Evolutionary conservation across 495 filamentous ascomycete species (phyloP).

Genomic region (Bacidia rubella): DNA sequence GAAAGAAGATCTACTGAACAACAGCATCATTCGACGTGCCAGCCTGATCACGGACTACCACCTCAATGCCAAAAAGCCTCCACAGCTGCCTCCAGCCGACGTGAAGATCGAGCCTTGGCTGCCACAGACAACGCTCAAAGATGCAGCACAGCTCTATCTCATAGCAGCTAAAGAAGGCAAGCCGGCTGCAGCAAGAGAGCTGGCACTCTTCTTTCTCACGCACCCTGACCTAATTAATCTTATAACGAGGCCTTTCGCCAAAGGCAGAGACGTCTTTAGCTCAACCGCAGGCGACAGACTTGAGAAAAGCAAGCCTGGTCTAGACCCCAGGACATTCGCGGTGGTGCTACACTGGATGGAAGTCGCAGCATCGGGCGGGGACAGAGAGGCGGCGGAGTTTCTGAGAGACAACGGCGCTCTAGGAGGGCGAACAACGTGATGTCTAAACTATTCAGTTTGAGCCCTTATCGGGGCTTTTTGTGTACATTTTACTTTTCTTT

Average conservation of each 20-base stretch:
- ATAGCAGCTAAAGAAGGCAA: constrained; percentile 92
- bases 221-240: constrained; percentile 79
- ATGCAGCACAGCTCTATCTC: constrained; percentile 84
- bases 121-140: constrained; percentile 52
- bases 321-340: constrained; percentile 86
- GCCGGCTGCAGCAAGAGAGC: constrained; percentile 81
- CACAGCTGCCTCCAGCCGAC: constrained; percentile 33
- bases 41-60: constrained; percentile 46
- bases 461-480: not conserved
- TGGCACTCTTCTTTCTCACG: constrained; percentile 88
- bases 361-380: constrained; percentile 70
- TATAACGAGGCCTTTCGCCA: constrained; percentile 70
- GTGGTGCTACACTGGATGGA: constrained; percentile 98
- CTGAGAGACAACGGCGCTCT: constrained; percentile 14
- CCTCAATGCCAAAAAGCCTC: constrained; percentile 21
- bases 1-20: constrained; percentile 78
- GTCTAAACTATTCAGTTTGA: not conserved
- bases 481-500: not conserved
- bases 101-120: constrained; percentile 23
- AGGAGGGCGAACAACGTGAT: not conserved
- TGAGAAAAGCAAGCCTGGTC: constrained; percentile 11
- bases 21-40: constrained; percentile 70
- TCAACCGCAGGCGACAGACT: constrained; percentile 44
- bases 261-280: constrained; percentile 83
- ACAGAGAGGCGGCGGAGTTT: constrained; percentile 65